Base-by-base conservation (phyloP, 257 asterid genomes). In the Asclepias syriaca region DNA sequence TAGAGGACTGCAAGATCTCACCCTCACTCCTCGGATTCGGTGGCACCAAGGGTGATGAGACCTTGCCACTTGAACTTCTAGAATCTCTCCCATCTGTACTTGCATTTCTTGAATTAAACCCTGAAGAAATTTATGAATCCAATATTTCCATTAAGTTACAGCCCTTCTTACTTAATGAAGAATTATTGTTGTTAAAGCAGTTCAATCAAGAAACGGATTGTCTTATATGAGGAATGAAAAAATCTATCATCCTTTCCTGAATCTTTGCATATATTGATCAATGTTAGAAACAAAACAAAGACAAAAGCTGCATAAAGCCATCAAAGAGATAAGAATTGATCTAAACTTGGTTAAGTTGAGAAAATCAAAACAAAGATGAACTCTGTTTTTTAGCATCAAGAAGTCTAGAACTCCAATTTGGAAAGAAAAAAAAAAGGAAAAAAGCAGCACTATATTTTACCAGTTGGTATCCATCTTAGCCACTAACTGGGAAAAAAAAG, bases 1-100 rank as follows among this genome's bases (percentile, higher is more conserved):
- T 85, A 24, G 95, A 75, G 1, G 97, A 87, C 79, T 85, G 89
- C 84, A 93, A 82, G 79, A 93, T 93, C 87, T 93, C 92, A 21
- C 96, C 97, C 84, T 93, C 96, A n/a, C 88, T 86, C 59, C 90
- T 84, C 7, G 89, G 85, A 76, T 90, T 58, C 53, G 86, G 83
- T 39, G 84, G 87, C 45, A 79, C 78, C 16, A 87, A 74, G 53
- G 78, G 63, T 14, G 88, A 72, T 34, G 85, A 77, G 61, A 21
- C 69, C 68, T 81, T 82, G 81, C 83, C 70, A 66, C 87, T 83
- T 18, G 79, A 79, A 45, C 73, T 65, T 71, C 83, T 77, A 71
- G 55, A 55, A 53, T 61, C 71, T 56, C 78, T 80, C 66, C 81
- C 86, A 72, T 84, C 84, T 27, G 84, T 81, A 72, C 89, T 85